Percentiles rank a stretch among this genome's conserved stretches.
Conservation (phyloP, 352 stramenopile species). For the Pythium aquatile region DNA sequence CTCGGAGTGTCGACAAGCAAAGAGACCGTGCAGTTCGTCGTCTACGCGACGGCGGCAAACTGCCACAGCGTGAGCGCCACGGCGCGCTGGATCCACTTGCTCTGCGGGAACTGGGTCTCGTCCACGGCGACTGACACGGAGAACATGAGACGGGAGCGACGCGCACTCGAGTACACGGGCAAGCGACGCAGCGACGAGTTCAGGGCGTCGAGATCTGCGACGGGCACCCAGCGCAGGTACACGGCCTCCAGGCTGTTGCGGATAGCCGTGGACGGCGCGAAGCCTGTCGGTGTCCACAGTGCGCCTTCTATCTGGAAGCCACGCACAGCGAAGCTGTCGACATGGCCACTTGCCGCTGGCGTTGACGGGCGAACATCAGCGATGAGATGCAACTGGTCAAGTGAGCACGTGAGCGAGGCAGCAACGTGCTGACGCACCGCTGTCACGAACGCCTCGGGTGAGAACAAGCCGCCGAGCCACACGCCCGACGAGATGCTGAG, state of each 20-base stretch:
- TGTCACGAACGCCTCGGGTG: slow-evolving; percentile 91
- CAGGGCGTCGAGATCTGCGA: slow-evolving; percentile 25
- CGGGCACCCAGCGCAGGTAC: slow-evolving; percentile 72
- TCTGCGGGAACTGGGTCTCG: slow-evolving; percentile 44
- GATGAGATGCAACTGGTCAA: slow-evolving; percentile 87
- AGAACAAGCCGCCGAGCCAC: slow-evolving; percentile 93
- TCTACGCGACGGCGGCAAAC: slow-evolving; percentile 25
- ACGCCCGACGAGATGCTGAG: slow-evolving; percentile 41
- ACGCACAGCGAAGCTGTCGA: slow-evolving; percentile 56
- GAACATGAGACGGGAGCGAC: slow-evolving; percentile 77
- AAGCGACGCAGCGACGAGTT: slow-evolving; percentile 40
- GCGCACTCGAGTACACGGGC: slow-evolving; percentile 84
- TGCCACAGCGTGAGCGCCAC: slow-evolving; percentile 85
- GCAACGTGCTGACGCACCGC: slow-evolving; percentile 90
- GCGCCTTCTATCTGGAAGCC: slow-evolving; percentile 86
- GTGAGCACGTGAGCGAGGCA: slow-evolving; percentile 67
- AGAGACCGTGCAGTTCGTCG: background rate
- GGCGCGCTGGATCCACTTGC: slow-evolving; percentile 78
- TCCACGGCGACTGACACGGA: slow-evolving; percentile 73
- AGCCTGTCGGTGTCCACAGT: slow-evolving; percentile 58
- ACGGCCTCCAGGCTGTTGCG: slow-evolving; percentile 64
- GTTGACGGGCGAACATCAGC: slow-evolving; percentile 46
- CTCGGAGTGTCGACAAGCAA: background rate
- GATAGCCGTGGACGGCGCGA: slow-evolving; percentile 76
- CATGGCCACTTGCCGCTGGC: slow-evolving; percentile 18